These are phyloP conservation scores for Pleurotus eryngii DNA, from an alignment of 768 basidiomycete genomes.

Conservation along the genomic window DNA sequence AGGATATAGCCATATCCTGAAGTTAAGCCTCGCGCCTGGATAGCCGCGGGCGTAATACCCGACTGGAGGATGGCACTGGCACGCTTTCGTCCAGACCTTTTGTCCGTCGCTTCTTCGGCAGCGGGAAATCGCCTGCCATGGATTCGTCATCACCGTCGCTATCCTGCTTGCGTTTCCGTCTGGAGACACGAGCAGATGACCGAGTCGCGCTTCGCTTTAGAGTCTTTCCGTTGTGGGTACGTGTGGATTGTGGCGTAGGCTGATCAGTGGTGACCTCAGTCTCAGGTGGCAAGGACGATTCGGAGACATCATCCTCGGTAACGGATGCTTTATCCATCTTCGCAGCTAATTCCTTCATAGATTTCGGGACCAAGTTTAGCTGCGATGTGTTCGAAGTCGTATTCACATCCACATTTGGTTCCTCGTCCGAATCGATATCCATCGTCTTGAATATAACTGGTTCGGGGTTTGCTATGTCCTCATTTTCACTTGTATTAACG, in stretches of 20 bases:
- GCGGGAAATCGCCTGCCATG: constrained; percentile 3
- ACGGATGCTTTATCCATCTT: constrained; percentile 9
- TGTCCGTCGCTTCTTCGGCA: constrained; percentile 13
- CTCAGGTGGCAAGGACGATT: background rate
- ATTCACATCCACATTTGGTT: constrained; percentile 1
- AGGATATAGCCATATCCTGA: constrained; percentile 21
- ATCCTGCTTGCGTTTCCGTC: background rate
- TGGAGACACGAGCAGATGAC: background rate
- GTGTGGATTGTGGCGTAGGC: background rate
- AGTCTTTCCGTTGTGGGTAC: background rate
- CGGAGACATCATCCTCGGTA: background rate
- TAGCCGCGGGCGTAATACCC: constrained; percentile 57
- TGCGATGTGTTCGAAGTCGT: background rate
- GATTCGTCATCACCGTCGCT: background rate
- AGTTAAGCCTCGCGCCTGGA: constrained; percentile 49
- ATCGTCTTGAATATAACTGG: constrained; percentile 28
- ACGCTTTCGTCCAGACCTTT: constrained; percentile 12
- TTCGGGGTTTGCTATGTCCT: constrained; percentile 15
- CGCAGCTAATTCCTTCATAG: constrained; percentile 66
- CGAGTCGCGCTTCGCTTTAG: background rate
- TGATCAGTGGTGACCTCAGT: background rate
- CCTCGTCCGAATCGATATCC: constrained; percentile 31
- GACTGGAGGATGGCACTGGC: constrained; percentile 26
- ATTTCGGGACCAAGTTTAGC: constrained; percentile 37
- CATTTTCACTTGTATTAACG: constrained; percentile 12